Evolutionary conservation across 2,329 filamentous ascomycete genomes (phyloP).

Genomic region (Claviceps purpurea): DNA sequence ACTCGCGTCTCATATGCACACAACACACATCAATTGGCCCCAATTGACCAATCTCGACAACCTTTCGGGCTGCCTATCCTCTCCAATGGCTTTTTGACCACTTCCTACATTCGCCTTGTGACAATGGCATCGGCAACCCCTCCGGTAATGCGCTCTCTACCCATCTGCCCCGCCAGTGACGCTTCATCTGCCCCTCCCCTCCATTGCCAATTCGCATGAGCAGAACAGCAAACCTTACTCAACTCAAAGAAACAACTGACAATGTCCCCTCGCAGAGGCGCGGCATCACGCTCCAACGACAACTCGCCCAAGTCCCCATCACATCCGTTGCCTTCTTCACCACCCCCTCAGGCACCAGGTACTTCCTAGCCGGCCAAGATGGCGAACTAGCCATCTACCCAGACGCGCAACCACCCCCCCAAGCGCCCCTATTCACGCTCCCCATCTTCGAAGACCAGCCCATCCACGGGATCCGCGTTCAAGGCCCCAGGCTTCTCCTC

Average conservation of each 20-base stretch:
- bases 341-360: slow-evolving; percentile 16
- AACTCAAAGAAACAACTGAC: neutral
- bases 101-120: neutral
- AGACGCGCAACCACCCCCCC: slow-evolving; percentile 11
- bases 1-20: neutral
- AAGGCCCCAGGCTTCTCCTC: slow-evolving; percentile 28
- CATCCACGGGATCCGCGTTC: slow-evolving; percentile 57
- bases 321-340: slow-evolving; percentile 45
- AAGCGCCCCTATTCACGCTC: slow-evolving; percentile 24
- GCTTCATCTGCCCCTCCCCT: neutral
- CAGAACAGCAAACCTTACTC: neutral
- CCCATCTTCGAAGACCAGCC: slow-evolving; percentile 53
- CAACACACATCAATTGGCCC: neutral
- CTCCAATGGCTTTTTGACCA: slow-evolving; percentile 3
- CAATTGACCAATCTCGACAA: neutral
- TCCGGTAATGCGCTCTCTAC: neutral
- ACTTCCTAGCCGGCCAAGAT: slow-evolving; percentile 48
- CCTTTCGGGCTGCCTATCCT: neutral
- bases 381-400: slow-evolving; percentile 42
- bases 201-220: neutral
- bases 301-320: slow-evolving; percentile 38
- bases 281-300: slow-evolving; percentile 14
- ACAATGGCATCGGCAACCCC: neutral
- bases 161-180: neutral
- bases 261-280: neutral